These are phyloP conservation scores for Cymbopogon citratus DNA, from an alignment of 176 grass and related monocot genomes.

Conservation along the genomic window DNA sequence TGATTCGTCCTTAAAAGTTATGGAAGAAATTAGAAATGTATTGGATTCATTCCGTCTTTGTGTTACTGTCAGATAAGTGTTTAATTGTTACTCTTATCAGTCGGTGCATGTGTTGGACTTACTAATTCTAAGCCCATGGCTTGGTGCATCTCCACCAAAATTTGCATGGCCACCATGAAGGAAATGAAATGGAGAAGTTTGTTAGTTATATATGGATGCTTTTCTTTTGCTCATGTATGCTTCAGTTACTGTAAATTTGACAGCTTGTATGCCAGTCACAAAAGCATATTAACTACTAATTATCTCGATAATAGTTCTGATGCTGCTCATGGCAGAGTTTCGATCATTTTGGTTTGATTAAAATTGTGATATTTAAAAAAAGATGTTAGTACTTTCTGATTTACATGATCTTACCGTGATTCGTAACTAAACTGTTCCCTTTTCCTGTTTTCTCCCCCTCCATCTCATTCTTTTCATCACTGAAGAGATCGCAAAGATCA, in stretches of 20 bases:
- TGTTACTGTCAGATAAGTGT: background rate
- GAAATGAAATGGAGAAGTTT: background rate
- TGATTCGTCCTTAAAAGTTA: no score
- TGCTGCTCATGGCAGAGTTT: background rate
- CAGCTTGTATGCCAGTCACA: background rate
- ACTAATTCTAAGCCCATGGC: background rate
- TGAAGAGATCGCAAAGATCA: slow-evolving; percentile 20
- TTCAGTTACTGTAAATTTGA: background rate
- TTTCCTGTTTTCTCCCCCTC: background rate
- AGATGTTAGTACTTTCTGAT: background rate
- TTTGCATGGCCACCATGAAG: background rate
- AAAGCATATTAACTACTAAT: background rate
- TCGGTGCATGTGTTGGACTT: background rate
- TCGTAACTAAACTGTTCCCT: background rate
- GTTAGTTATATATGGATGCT: background rate
- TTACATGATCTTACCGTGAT: background rate
- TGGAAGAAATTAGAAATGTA: no score
- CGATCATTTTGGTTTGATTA: background rate
- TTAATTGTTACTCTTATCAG: background rate
- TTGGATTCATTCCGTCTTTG: no score
- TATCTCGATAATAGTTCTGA: background rate
- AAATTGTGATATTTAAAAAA: background rate
- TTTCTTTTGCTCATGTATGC: background rate
- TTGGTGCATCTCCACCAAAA: background rate
- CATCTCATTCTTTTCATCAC: background rate